Percentiles rank a stretch among this genome's conserved stretches.
These are phyloP conservation scores for Globisporangium barbulae DNA, from an alignment of 352 stramenopile species.

Conservation along the genomic window DNA sequence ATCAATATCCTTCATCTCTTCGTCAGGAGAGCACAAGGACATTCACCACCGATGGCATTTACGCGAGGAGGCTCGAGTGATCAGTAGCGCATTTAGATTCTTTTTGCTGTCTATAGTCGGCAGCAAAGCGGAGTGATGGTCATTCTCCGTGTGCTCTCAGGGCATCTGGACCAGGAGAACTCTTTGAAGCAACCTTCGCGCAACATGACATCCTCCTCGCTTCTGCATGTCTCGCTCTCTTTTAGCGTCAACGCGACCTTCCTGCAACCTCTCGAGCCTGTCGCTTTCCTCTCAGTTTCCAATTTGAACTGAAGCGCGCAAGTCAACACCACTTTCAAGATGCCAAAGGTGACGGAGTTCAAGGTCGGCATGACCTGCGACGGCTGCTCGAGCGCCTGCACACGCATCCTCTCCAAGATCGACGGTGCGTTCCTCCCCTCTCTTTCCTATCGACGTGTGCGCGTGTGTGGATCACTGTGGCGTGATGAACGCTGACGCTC, in stretches of 20 bases:
- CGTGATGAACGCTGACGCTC: not conserved
- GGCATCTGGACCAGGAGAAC: not conserved
- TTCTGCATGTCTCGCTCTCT: not conserved
- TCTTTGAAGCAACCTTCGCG: not conserved
- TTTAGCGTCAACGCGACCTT: not conserved
- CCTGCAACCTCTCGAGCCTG: not conserved
- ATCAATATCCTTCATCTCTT: too few relatives aligned
- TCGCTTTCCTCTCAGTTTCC: slow-evolving; percentile 13
- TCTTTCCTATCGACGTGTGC: not conserved
- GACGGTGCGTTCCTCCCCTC: slow-evolving; percentile 42
- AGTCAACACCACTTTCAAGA: slow-evolving; percentile 21
- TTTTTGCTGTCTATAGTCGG: too few relatives aligned
- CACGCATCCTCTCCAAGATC: slow-evolving; percentile 89
- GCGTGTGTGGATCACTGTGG: not conserved
- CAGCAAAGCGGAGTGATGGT: too few relatives aligned
- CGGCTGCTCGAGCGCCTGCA: slow-evolving; percentile 86
- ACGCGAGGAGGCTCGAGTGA: too few relatives aligned
- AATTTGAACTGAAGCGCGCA: slow-evolving; percentile 24
- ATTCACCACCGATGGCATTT: too few relatives aligned
- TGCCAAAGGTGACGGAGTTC: slow-evolving; percentile 80
- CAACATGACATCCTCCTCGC: not conserved
- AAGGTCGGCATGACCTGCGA: slow-evolving; percentile 90
- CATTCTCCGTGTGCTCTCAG: too few relatives aligned
- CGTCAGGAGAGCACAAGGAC: too few relatives aligned
- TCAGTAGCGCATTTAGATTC: too few relatives aligned